These are phyloP conservation scores for Diplodia intermedia DNA, from an alignment of 2,329 filamentous ascomycete genomes.

Conservation along the genomic window DNA sequence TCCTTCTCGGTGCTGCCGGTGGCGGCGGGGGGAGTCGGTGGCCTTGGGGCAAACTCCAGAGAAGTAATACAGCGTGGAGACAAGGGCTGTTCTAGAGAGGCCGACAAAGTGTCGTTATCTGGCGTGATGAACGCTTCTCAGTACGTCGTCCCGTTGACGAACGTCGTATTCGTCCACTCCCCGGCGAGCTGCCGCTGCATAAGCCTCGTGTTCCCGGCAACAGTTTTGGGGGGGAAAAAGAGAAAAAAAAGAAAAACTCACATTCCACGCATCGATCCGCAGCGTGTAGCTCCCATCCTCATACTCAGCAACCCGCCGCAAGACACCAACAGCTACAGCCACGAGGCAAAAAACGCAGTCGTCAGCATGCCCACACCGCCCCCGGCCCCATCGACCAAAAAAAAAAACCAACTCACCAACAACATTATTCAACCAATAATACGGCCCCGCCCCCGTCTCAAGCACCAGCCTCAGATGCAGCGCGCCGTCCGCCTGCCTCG, in stretches of 20 bases:
- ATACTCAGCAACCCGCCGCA: slow-evolving; percentile 27
- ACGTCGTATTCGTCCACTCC: neutral
- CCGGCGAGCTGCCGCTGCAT: neutral
- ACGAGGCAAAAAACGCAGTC: too few species aligned
- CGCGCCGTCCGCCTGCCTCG: slow-evolving; percentile 39
- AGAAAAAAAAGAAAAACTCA: neutral
- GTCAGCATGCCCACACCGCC: neutral
- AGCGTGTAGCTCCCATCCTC: slow-evolving; percentile 33
- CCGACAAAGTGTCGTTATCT: too few species aligned
- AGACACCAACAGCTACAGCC: neutral
- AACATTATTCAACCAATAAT: slow-evolving; percentile 50
- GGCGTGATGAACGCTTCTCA: neutral
- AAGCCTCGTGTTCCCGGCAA: neutral
- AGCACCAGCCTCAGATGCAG: slow-evolving; percentile 45
- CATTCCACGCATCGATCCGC: slow-evolving; percentile 35
- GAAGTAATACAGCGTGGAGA: too few species aligned
- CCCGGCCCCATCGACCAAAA: neutral
- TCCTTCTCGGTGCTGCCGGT: too few species aligned
- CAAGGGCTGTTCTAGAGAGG: too few species aligned
- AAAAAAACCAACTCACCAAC: slow-evolving; percentile 35
- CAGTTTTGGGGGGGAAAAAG: too few species aligned
- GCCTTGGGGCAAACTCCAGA: too few species aligned
- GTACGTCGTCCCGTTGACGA: neutral
- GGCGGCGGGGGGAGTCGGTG: too few species aligned
- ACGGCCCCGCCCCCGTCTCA: slow-evolving; percentile 45